Base-by-base conservation (phyloP, 2,329 filamentous ascomycete genomes). In the Diaporthe capsici region DNA sequence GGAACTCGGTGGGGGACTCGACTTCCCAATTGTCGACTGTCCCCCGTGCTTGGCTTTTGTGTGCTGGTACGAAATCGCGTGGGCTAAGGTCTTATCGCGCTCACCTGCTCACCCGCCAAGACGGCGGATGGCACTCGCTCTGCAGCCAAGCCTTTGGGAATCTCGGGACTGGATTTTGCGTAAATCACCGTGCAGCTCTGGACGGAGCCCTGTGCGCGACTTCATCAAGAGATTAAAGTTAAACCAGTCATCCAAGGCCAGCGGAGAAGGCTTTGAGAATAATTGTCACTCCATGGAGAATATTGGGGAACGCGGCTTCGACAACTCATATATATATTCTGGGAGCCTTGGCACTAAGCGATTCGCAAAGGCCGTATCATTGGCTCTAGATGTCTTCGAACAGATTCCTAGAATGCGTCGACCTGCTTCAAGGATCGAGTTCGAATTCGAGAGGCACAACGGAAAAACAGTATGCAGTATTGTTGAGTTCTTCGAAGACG, bases 111-210 rank as follows among this genome's bases (percentile, higher is more conserved):
- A 67, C 10, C 42, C 28, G 61, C 61, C 61, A 67, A 67, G 61
- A 67, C 61, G 61, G 61, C 61, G 61, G 61, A 51, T 67, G 61
- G 61, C 8, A 67, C 61, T 67, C 44, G 61, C 61, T 67, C 61
- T 51, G 61, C 61, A 67, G 61, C 61, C 61, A 67, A 67, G 61
- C 61, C 13, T 67, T 67, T 67, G 10, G 25, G 44, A 44, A 49
- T 67, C 44, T 25, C 61, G 61, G 61, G 61, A 67, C 61, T 67
- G 61, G 61, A 67, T 67, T 67, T 67, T 47, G 61, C 61, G 61
- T 67, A 67, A 67, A 67, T 67, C 61, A 67, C 3, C 61, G 61
- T 28, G 44, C 47, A 51, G 61, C 44, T 25, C 44, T 67, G 44
- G 28, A 44, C 61, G 44, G 61, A 67, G 44, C 61, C 17, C 49